Conservation (phyloP, 352 stramenopile genomes). For the Thraustotheca clavata region DNA sequence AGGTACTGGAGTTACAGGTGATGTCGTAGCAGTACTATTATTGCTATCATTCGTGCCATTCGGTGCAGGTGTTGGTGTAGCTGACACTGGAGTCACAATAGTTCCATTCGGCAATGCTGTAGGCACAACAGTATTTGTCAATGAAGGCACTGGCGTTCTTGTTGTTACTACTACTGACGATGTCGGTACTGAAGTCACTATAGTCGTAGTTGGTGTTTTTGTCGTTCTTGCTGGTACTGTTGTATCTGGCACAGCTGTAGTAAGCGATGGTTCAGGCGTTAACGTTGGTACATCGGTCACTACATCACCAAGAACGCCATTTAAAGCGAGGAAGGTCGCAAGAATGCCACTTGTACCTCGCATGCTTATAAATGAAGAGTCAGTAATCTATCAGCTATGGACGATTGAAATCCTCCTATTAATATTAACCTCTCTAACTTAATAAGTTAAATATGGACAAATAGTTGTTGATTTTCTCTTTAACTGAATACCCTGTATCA, state of each 20-base stretch:
- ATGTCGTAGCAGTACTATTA: background rate
- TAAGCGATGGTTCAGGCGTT: conserved; percentile 11
- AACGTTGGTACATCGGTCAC: background rate
- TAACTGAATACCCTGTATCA: background rate
- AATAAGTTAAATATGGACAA: too few species aligned
- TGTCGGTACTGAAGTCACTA: conserved; percentile 9
- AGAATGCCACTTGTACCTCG: too few species aligned
- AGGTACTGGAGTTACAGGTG: background rate
- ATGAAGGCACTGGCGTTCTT: background rate
- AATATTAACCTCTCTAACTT: too few species aligned
- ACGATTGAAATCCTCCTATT: too few species aligned
- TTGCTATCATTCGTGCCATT: background rate
- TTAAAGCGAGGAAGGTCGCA: too few species aligned
- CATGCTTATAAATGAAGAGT: too few species aligned
- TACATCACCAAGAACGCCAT: too few species aligned
- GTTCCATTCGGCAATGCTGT: background rate
- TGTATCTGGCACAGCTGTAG: conserved; percentile 1
- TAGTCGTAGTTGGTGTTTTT: conserved; percentile 7
- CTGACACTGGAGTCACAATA: background rate
- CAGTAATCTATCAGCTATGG: too few species aligned
- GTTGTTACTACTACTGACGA: too few species aligned
- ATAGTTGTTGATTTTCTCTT: too few species aligned
- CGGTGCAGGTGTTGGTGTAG: background rate
- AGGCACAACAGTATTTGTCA: background rate
- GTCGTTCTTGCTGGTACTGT: background rate